These are phyloP conservation scores for Coniochaeta pulveracea DNA, from an alignment of 2,329 filamentous ascomycete genomes.

Conservation along the genomic window DNA sequence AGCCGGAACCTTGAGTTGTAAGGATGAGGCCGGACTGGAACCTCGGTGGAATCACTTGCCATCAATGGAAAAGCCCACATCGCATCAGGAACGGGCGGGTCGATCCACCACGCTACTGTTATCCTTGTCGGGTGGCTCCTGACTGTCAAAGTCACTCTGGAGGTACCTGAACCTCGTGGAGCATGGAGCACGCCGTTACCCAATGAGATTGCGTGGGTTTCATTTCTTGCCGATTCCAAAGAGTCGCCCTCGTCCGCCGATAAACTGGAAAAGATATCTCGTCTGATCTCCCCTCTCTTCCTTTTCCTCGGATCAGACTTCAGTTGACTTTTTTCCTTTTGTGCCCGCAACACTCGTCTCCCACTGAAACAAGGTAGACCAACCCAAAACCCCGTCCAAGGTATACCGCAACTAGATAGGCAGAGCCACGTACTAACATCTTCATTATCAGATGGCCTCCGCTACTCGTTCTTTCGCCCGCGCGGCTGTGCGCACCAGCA, in stretches of 20 bases:
- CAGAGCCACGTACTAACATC: slow-evolving; percentile 4
- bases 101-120: too few relatives aligned
- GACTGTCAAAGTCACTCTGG: too few relatives aligned
- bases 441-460: slow-evolving; percentile 29
- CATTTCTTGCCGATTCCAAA: slow-evolving; percentile 1
- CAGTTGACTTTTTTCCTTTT: not conserved
- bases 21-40: too few relatives aligned
- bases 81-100: too few relatives aligned
- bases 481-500: slow-evolving; percentile 45
- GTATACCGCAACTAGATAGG: not conserved
- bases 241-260: not conserved
- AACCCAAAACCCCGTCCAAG: not conserved
- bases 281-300: not conserved
- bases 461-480: slow-evolving; percentile 44
- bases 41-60: too few relatives aligned
- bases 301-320: not conserved
- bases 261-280: slow-evolving; percentile 2
- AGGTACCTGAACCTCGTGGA: too few relatives aligned
- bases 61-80: too few relatives aligned
- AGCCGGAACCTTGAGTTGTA: too few relatives aligned
- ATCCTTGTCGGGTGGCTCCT: too few relatives aligned
- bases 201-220: slow-evolving; percentile 1
- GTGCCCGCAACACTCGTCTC: not conserved
- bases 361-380: not conserved
- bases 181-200: too few relatives aligned